Evolutionary conservation across 192 early-diverging fungal species (phyloP).

Genomic region (Entomortierella lignicola): DNA sequence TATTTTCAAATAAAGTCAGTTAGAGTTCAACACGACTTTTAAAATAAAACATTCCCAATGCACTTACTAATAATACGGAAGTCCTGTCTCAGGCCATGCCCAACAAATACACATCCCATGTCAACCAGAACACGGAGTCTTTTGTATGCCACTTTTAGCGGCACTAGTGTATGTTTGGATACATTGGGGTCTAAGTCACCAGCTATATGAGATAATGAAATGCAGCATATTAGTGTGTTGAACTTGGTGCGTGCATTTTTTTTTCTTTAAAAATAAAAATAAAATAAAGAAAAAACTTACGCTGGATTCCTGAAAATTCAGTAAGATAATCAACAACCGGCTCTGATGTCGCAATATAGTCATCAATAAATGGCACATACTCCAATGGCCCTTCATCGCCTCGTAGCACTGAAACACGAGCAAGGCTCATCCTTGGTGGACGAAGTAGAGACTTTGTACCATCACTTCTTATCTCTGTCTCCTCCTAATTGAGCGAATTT

Average conservation of each 20-base stretch:
- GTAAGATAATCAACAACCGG: constrained; percentile 94
- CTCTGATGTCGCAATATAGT: constrained; percentile 89
- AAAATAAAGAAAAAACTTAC: constrained; percentile 38
- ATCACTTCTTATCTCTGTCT: constrained; percentile 92
- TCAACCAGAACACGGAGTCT: constrained; percentile 92
- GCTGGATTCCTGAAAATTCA: constrained; percentile 92
- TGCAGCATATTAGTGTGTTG: neutral
- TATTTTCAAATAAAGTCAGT: neutral
- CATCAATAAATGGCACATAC: constrained; percentile 94
- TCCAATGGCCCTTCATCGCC: constrained; percentile 77
- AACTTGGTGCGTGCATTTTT: too few relatives aligned
- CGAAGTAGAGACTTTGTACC: constrained; percentile 87
- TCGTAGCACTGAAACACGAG: constrained; percentile 90
- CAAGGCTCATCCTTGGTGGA: constrained; percentile 85
- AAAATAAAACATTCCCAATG: neutral
- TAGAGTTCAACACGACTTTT: too few relatives aligned
- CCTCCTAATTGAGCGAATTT: constrained; percentile 63
- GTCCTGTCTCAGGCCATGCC: constrained; percentile 95
- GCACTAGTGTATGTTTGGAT: constrained; percentile 84
- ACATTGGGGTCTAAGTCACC: constrained; percentile 83
- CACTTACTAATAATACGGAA: constrained; percentile 91
- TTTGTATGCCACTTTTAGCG: constrained; percentile 93
- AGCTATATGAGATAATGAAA: constrained; percentile 44
- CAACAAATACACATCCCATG: constrained; percentile 91
- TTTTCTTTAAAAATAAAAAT: too few relatives aligned